Base-by-base conservation (phyloP, 495 filamentous ascomycete genomes). In the Apiosordaria backusii region DNA sequence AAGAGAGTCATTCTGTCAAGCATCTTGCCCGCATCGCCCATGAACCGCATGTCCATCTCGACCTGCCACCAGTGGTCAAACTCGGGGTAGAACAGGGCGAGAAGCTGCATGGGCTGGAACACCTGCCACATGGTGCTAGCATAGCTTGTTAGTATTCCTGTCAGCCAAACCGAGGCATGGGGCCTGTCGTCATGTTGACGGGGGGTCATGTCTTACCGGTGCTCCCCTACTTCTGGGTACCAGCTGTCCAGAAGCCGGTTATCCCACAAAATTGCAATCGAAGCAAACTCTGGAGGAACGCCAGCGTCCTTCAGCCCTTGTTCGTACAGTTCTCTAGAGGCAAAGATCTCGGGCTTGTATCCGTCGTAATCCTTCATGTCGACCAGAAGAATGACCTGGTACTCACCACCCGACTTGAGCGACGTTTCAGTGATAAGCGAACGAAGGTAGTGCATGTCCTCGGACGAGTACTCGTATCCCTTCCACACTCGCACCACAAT, bases 41-140 rank as follows among this genome's bases (percentile, higher is more conserved):
- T 79, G 72, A 85, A 84, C 58, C 85, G 79, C 67, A 86, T 70
- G 76, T 87, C 85, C 79, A 87, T 84, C 75, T 87, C 85, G 78
- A 84, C 80, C 68, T 87, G 85, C 85, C 85, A 87, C 71, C 81
- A 78, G 74, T 83, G 85, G 69, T 87, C 85, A 67, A 86, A 87
- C 63, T 87, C 83, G 60, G 81, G 83, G 63, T 84, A 82, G 57
- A 83, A 72, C 60, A 86, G 83, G 35, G 83, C 76, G 65, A 87
- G 84, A 78, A 85, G 83, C 68, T 87, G 85, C 66, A 87, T 67
- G 4, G 85, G 75, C 57, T 77, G 75, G 67, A 71, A 77, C 15
- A 77, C 75, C 50, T 77, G 75, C 71, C 71, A 77, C 72, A 77
- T 77, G 50, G 75, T 77, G 23, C 75, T 76, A 40, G 61, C 2